A percentile compares a stretch with the other conserved stretches of the same genome.
Conservation (phyloP, 257 asterid species). For the Solanum lycopersicoides region DNA sequence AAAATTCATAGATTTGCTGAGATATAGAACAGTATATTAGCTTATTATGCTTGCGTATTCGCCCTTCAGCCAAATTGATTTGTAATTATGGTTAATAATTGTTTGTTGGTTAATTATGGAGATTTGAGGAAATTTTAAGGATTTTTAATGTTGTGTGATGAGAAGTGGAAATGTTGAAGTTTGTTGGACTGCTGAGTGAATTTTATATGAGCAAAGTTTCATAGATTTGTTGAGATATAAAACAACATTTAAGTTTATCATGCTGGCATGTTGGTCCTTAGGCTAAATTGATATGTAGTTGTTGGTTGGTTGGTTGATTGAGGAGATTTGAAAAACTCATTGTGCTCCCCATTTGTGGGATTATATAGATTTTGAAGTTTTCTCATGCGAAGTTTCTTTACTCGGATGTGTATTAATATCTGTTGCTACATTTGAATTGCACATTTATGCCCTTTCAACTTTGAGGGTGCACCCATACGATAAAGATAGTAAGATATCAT, state of each 20-base stretch:
- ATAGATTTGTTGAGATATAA: background rate
- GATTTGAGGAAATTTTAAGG: background rate
- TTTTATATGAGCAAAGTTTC: background rate
- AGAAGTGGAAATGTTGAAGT: background rate
- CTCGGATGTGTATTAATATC: background rate
- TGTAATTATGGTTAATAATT: background rate
- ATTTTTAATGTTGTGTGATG: background rate
- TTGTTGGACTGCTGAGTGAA: background rate
- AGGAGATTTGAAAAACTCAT: background rate
- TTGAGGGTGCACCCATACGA: background rate
- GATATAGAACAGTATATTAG: background rate
- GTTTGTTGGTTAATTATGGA: background rate
- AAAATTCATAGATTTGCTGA: background rate
- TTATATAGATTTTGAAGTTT: background rate
- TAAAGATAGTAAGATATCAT: background rate
- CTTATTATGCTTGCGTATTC: background rate
- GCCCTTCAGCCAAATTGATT: background rate
- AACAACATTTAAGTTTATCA: too few relatives aligned
- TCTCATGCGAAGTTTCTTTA: background rate
- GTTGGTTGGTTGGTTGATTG: background rate
- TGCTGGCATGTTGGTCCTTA: background rate
- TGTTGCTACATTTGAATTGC: background rate
- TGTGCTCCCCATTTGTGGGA: background rate
- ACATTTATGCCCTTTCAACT: background rate
- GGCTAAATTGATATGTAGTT: background rate